These are phyloP conservation scores for Boletus patriciae DNA, from an alignment of 768 basidiomycete genomes.

Conservation along the genomic window DNA sequence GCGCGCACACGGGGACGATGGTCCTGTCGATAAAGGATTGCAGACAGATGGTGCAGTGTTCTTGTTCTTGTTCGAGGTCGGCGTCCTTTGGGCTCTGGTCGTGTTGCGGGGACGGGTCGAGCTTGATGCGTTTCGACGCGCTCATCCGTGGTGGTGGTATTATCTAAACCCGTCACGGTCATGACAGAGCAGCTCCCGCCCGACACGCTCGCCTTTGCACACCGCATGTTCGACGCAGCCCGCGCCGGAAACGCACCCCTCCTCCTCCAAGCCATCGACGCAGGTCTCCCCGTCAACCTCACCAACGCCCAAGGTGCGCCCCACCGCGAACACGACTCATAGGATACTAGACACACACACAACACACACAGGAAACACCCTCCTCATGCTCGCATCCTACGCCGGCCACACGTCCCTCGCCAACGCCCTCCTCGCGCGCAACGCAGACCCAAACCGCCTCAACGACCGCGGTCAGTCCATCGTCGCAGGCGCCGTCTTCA, in stretches of 20 bases:
- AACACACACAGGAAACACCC: slow-evolving; percentile 66
- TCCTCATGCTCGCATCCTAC: slow-evolving; percentile 79
- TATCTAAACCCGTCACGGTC: too few relatives aligned
- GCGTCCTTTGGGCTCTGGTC: neutral
- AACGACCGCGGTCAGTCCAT: slow-evolving; percentile 76
- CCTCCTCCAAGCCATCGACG: slow-evolving; percentile 60
- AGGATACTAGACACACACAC: too few relatives aligned
- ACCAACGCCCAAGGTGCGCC: slow-evolving; percentile 65
- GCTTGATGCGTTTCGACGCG: slow-evolving; percentile 39
- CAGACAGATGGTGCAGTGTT: slow-evolving; percentile 84
- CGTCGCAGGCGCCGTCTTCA: slow-evolving; percentile 77
- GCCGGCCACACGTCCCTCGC: slow-evolving; percentile 59
- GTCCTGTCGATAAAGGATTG: slow-evolving; percentile 76
- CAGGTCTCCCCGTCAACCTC: slow-evolving; percentile 69
- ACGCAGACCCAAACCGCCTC: slow-evolving; percentile 64
- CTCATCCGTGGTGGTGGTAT: neutral
- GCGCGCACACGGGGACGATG: slow-evolving; percentile 80
- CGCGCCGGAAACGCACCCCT: slow-evolving; percentile 54
- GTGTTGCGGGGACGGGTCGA: slow-evolving; percentile 25
- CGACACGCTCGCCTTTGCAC: slow-evolving; percentile 51
- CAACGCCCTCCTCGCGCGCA: slow-evolving; percentile 50
- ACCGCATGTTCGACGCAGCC: slow-evolving; percentile 75
- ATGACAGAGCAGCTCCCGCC: slow-evolving; percentile 25
- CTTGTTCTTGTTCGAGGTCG: slow-evolving; percentile 6
- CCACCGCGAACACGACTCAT: too few relatives aligned